These are phyloP conservation scores for Diaporthe ilicicola DNA, from an alignment of 2,329 filamentous ascomycete species.

Conservation along the genomic window DNA sequence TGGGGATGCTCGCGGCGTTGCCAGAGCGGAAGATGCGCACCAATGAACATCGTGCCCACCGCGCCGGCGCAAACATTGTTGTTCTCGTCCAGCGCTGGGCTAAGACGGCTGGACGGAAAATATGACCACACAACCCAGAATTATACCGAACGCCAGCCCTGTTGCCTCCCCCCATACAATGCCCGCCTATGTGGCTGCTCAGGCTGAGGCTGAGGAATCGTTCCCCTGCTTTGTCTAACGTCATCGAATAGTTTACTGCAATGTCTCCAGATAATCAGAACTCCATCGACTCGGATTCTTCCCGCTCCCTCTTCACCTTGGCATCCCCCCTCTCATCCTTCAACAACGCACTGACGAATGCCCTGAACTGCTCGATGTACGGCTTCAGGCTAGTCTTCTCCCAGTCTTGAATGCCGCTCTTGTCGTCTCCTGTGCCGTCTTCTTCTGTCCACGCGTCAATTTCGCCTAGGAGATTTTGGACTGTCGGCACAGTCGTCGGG, in stretches of 20 bases:
- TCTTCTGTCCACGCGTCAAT: conserved; percentile 81
- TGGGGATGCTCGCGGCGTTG: conserved; percentile 17
- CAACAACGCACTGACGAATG: conserved; percentile 80
- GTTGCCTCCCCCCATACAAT: neutral
- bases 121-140: conserved; percentile 29
- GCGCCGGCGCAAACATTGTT: neutral
- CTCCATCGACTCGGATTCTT: conserved; percentile 59
- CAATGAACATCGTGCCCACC: conserved; percentile 24
- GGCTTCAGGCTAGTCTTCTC: conserved; percentile 96
- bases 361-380: conserved; percentile 88
- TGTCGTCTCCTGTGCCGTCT: conserved; percentile 48
- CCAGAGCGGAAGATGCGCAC: conserved; percentile 29
- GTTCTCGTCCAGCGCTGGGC: conserved; percentile 11
- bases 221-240: neutral
- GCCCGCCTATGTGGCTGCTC: neutral
- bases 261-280: conserved; percentile 49
- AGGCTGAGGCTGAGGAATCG: neutral
- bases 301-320: conserved; percentile 64
- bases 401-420: conserved; percentile 75
- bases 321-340: conserved; percentile 72
- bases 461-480: conserved; percentile 81
- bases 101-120: conserved; percentile 30
- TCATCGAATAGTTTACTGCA: neutral
- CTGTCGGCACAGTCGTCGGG: conserved; percentile 87
- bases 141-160: conserved; percentile 26